Evolutionary conservation across 306 rosid genomes (phyloP).

Genomic region (Heteromeles arbutifolia): DNA sequence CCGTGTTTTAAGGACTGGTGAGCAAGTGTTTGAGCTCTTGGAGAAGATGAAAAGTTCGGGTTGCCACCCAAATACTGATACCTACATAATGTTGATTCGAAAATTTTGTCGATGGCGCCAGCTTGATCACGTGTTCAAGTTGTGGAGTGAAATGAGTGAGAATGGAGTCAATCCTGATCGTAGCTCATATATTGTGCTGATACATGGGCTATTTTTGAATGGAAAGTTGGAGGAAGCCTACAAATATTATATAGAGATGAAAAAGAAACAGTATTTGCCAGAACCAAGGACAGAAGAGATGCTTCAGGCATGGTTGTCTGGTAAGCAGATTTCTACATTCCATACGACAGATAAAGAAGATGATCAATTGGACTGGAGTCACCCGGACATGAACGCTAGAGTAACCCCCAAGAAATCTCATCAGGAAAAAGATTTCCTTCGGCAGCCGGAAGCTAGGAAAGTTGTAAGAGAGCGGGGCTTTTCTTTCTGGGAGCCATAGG

Average conservation of each 20-base stretch:
- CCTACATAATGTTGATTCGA: conserved; percentile 81
- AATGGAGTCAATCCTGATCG: conserved; percentile 61
- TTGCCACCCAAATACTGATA: conserved; percentile 61
- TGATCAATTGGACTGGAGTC: conserved; percentile 20
- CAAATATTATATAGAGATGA: conserved; percentile 74
- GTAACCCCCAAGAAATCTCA: conserved; percentile 28
- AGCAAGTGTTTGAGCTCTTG: conserved; percentile 60
- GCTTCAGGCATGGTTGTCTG: conserved; percentile 71
- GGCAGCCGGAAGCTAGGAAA: conserved; percentile 54
- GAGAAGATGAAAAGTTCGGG: conserved; percentile 56
- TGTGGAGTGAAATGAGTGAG: conserved; percentile 72
- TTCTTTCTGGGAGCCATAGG: conserved; percentile 71
- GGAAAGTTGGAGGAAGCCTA: conserved; percentile 66
- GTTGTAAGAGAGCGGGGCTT: conserved; percentile 60
- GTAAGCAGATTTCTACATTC: conserved; percentile 30
- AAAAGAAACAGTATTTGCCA: conserved; percentile 59
- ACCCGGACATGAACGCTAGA: conserved; percentile 23
- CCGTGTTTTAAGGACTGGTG: conserved; percentile 43
- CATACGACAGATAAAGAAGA: conserved; percentile 19
- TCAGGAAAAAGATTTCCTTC: conserved; percentile 37
- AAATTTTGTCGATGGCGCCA: conserved; percentile 83
- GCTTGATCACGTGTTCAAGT: conserved; percentile 53
- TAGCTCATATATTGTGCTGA: conserved; percentile 70
- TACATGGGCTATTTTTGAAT: conserved; percentile 83
- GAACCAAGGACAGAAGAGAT: conserved; percentile 70